Evolutionary conservation across 176 grass and related monocot genomes (phyloP).

Genomic region (Zizania latifolia): DNA sequence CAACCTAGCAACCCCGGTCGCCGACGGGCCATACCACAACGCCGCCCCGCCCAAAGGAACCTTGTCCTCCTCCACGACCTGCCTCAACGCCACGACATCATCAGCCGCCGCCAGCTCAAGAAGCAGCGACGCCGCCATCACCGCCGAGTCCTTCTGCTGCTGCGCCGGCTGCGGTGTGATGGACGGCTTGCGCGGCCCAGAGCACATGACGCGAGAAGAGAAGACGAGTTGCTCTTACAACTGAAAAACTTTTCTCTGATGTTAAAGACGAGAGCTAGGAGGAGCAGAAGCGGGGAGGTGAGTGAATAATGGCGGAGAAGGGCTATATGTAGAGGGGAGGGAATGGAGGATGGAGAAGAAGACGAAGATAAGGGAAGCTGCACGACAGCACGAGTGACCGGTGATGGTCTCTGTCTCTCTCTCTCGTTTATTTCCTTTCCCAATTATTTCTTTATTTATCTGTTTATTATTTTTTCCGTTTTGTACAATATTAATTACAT

Average conservation of each 20-base stretch:
- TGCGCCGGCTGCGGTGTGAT: constrained; percentile 13
- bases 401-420: too few relatives aligned
- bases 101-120: constrained; percentile 81
- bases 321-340: constrained; percentile 48
- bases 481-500: too few relatives aligned
- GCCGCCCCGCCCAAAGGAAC: neutral
- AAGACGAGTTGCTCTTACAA: too few relatives aligned
- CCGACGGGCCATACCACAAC: constrained; percentile 61
- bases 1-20: neutral
- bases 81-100: constrained; percentile 47
- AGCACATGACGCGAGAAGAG: constrained; percentile 45
- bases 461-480: neutral
- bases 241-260: too few relatives aligned
- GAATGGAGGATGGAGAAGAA: constrained; percentile 37
- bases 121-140: constrained; percentile 18
- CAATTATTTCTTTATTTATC: too few relatives aligned
- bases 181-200: constrained; percentile 55
- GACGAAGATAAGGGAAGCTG: constrained; percentile 46
- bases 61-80: constrained; percentile 50
- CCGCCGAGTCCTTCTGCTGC: neutral
- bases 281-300: constrained; percentile 2
- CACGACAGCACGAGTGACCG: too few relatives aligned
- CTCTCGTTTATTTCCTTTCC: too few relatives aligned
- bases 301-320: neutral
- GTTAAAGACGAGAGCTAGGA: neutral